These are phyloP conservation scores for Eucalyptus leucophloia DNA, from an alignment of 345 rosid species.

Conservation along the genomic window DNA sequence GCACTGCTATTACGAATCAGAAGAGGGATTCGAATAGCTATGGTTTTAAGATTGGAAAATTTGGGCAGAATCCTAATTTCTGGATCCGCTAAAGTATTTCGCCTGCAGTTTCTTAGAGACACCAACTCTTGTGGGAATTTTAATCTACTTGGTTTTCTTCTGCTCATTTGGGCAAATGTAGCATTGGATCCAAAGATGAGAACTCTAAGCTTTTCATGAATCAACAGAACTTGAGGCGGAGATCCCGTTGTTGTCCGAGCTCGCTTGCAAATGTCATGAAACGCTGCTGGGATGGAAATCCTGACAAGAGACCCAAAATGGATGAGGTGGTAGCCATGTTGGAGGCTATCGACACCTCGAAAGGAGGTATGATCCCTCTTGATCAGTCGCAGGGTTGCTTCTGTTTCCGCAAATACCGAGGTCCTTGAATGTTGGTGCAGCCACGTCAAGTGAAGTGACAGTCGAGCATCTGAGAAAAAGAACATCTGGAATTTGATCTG, in stretches of 20 bases:
- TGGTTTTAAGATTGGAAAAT: not conserved
- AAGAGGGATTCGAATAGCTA: not conserved
- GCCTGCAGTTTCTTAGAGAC: not conserved
- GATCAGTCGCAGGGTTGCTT: constrained; percentile 83
- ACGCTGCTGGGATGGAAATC: constrained; percentile 96
- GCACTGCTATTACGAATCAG: not conserved
- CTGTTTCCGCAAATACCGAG: constrained; percentile 66
- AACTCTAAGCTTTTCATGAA: not conserved
- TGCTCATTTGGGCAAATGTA: not conserved
- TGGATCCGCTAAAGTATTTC: not conserved
- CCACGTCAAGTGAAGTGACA: not conserved
- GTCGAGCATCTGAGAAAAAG: not conserved
- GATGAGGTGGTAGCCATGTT: constrained; percentile 78
- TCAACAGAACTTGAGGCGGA: constrained; percentile 81
- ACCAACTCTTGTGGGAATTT: not conserved
- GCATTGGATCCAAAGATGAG: not conserved
- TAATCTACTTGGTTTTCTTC: not conserved
- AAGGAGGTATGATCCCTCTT: constrained; percentile 89
- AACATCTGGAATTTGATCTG: constrained; percentile 1
- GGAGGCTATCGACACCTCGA: constrained; percentile 84
- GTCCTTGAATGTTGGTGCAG: constrained; percentile 35
- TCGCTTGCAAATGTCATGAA: constrained; percentile 85
- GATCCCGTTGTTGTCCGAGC: constrained; percentile 97
- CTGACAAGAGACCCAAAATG: constrained; percentile 94
- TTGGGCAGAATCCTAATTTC: not conserved